Evolutionary conservation across 306 rosid genomes (phyloP).

Genomic region (Sindora glabra): DNA sequence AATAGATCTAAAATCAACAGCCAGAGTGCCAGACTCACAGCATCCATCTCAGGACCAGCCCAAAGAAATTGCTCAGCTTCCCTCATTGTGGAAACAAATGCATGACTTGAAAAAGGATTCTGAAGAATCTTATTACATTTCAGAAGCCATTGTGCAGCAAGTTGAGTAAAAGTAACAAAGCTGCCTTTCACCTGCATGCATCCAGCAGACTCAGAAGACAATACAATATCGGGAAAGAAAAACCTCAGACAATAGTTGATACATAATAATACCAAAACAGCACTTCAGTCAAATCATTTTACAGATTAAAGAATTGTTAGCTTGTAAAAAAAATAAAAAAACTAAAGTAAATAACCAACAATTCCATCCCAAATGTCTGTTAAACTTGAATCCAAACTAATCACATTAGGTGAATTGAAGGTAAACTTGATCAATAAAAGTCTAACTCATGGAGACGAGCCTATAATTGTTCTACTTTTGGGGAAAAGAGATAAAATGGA

Average conservation of each 20-base stretch:
- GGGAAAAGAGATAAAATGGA: neutral
- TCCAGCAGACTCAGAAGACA: conserved; percentile 24
- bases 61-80: conserved; percentile 93
- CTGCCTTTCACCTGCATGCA: conserved; percentile 71
- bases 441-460: conserved; percentile 1
- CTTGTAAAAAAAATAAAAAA: no score
- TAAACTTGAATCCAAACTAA: neutral
- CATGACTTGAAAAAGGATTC: conserved; percentile 51
- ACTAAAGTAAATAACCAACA: no score
- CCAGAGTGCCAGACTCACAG: conserved; percentile 62
- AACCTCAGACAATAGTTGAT: neutral
- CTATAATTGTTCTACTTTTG: neutral
- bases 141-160: conserved; percentile 69
- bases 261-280: neutral
- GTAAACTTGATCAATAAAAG: neutral
- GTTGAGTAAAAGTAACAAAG: conserved; percentile 45
- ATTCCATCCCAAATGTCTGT: neutral
- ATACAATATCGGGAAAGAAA: neutral
- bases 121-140: conserved; percentile 44
- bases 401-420: neutral
- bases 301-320: no score
- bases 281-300: no score
- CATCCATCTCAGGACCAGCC: conserved; percentile 97
- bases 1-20: conserved; percentile 13
- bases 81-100: conserved; percentile 44